Percentiles rank a stretch among this genome's conserved stretches.
Evolutionary conservation across 1,139 yeast species (phyloP).

Genomic region (Geotrichum reessii): DNA sequence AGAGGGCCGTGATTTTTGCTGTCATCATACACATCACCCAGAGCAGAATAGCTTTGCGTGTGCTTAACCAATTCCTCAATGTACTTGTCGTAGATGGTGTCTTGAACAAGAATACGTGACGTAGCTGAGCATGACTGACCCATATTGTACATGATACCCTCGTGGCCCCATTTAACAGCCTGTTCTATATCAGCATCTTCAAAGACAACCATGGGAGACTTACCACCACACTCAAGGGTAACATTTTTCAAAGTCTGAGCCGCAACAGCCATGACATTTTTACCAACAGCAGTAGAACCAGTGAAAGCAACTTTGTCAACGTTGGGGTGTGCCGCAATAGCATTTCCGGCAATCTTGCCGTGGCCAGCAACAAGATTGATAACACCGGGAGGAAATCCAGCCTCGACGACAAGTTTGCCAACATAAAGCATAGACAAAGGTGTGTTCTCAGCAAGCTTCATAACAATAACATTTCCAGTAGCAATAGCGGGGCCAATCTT

Average conservation of each 20-base stretch:
- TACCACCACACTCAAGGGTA: slow-evolving; percentile 81
- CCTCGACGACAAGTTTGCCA: slow-evolving; percentile 56
- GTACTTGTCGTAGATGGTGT: slow-evolving; percentile 62
- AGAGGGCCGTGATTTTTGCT: slow-evolving; percentile 71
- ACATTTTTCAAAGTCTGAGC: slow-evolving; percentile 68
- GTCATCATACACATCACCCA: slow-evolving; percentile 38
- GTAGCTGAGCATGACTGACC: slow-evolving; percentile 90
- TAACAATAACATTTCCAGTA: slow-evolving; percentile 68
- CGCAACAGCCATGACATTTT: slow-evolving; percentile 62
- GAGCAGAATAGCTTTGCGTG: slow-evolving; percentile 48
- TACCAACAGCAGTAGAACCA: slow-evolving; percentile 76
- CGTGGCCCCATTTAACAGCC: slow-evolving; percentile 54
- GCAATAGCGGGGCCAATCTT: slow-evolving; percentile 69
- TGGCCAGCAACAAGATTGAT: slow-evolving; percentile 70
- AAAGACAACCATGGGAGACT: slow-evolving; percentile 73
- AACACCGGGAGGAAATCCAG: slow-evolving; percentile 77
- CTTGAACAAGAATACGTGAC: slow-evolving; percentile 75
- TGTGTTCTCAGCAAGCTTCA: slow-evolving; percentile 74
- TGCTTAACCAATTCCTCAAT: slow-evolving; percentile 53
- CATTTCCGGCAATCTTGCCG: slow-evolving; percentile 70
- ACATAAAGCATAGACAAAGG: slow-evolving; percentile 70
- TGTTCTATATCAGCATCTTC: slow-evolving; percentile 62
- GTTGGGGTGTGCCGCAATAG: slow-evolving; percentile 60
- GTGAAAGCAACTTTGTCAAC: slow-evolving; percentile 78
- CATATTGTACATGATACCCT: slow-evolving; percentile 69